A percentile compares a stretch with the other conserved stretches of the same genome.
phyloP scores from a whole-genome alignment of 768 basidiomycete genomes.

The Pleurotus pulmonarius region DNA sequence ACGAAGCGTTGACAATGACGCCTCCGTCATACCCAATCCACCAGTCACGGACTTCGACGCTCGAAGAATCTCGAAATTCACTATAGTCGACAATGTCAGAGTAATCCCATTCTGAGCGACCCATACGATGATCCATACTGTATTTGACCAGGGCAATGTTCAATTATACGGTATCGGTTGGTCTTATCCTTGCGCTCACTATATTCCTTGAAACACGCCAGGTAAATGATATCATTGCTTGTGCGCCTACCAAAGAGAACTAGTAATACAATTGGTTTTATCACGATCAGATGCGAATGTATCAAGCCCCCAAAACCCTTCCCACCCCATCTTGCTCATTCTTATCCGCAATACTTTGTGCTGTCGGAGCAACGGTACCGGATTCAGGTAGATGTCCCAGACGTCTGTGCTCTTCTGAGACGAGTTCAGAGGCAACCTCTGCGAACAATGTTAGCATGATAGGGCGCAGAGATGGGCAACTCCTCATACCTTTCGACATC shows the following conservation, averaged over 20 bases:
- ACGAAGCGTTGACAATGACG: constrained; percentile 7
- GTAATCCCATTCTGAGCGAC: constrained; percentile 2
- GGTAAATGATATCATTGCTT: too few species aligned
- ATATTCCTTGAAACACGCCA: too few species aligned
- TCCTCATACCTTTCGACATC: neutral
- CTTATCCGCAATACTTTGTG: neutral
- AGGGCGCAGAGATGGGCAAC: too few species aligned
- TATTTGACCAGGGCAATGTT: too few species aligned
- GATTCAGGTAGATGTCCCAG: neutral
- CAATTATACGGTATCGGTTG: too few species aligned
- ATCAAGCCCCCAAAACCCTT: neutral
- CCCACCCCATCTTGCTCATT: neutral
- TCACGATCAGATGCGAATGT: neutral
- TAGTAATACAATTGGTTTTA: too few species aligned
- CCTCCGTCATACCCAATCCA: neutral
- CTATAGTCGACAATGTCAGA: neutral
- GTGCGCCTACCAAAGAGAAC: too few species aligned
- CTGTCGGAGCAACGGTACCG: neutral
- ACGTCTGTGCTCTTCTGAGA: neutral
- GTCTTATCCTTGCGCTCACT: too few species aligned
- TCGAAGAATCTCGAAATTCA: constrained; percentile 7
- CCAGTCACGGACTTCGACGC: constrained; percentile 5
- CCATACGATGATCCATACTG: neutral
- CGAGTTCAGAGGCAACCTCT: neutral
- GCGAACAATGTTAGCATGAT: neutral